Conservation (phyloP, 1,284 basidiomycete species). For the Fomitopsis pinicola region DNA sequence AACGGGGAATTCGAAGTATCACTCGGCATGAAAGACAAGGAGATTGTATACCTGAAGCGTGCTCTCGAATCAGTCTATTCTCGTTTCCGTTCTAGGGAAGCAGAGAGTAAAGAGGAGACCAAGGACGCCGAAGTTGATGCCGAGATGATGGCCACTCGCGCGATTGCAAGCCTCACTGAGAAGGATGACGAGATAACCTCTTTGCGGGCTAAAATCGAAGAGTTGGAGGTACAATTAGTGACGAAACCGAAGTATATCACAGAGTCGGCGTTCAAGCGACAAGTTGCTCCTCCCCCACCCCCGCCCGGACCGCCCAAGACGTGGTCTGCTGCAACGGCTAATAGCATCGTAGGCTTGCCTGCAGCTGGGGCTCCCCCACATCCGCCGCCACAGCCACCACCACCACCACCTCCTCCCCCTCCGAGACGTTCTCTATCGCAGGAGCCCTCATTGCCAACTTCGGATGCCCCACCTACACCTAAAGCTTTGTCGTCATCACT, state of each 20-base stretch:
- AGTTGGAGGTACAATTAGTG: slow-evolving; percentile 47
- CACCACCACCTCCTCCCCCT: slow-evolving; percentile 19
- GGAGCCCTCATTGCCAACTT: slow-evolving; percentile 1
- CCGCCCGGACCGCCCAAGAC: slow-evolving; percentile 32
- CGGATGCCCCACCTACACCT: not conserved
- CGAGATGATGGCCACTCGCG: slow-evolving; percentile 63
- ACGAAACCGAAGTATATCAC: slow-evolving; percentile 49
- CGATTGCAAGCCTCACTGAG: slow-evolving; percentile 66
- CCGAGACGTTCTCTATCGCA: slow-evolving; percentile 7
- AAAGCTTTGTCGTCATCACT: not conserved
- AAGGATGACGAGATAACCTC: slow-evolving; percentile 66
- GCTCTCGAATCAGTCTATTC: slow-evolving; percentile 84
- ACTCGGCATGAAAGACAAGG: slow-evolving; percentile 58
- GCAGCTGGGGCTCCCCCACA: slow-evolving; percentile 3
- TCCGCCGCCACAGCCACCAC: slow-evolving; percentile 18
- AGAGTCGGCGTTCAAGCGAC: slow-evolving; percentile 69
- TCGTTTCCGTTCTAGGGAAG: slow-evolving; percentile 57
- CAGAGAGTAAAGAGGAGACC: slow-evolving; percentile 35
- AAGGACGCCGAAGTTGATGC: slow-evolving; percentile 58
- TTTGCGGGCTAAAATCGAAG: slow-evolving; percentile 49
- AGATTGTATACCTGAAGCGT: slow-evolving; percentile 73
- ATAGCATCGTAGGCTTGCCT: slow-evolving; percentile 14
- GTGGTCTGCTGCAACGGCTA: slow-evolving; percentile 3
- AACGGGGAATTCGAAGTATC: not conserved
- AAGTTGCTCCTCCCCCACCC: slow-evolving; percentile 61